Conservation (phyloP, 805 yeast species). For the Kuraishia hungarica region DNA sequence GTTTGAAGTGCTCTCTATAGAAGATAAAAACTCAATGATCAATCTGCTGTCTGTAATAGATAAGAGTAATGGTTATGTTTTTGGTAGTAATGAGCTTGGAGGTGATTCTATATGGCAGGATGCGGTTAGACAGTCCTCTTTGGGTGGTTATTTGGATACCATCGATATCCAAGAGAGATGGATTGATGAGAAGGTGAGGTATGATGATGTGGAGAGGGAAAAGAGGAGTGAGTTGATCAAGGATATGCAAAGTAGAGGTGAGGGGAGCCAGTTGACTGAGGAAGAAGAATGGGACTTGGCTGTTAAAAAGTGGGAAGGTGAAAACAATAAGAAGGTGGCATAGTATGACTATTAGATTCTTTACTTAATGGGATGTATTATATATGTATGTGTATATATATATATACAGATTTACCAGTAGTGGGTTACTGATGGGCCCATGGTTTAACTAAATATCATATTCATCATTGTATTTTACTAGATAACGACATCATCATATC, state of each 20-base stretch:
- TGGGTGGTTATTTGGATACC: conserved; percentile 42
- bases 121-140: conserved; percentile 59
- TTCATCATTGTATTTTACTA: no score
- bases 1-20: conserved; percentile 84
- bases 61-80: conserved; percentile 87
- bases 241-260: conserved; percentile 30
- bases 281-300: conserved; percentile 71
- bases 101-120: conserved; percentile 99
- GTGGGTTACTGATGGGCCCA: not conserved
- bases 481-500: no score
- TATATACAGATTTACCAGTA: no score
- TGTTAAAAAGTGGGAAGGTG: conserved; percentile 46
- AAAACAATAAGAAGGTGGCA: not conserved
- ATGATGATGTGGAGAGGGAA: conserved; percentile 57
- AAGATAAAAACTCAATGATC: conserved; percentile 90
- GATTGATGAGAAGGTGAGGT: conserved; percentile 76
- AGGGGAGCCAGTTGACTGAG: conserved; percentile 35
- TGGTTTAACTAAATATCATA: not conserved
- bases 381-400: not conserved
- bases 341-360: not conserved
- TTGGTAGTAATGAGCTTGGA: conserved; percentile 89
- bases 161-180: conserved; percentile 90
- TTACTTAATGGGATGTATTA: not conserved
- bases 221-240: conserved; percentile 30
- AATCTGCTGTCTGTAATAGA: conserved; percentile 69